Conservation (phyloP, 1,284 basidiomycete species). For the Tausonia pullulans region DNA sequence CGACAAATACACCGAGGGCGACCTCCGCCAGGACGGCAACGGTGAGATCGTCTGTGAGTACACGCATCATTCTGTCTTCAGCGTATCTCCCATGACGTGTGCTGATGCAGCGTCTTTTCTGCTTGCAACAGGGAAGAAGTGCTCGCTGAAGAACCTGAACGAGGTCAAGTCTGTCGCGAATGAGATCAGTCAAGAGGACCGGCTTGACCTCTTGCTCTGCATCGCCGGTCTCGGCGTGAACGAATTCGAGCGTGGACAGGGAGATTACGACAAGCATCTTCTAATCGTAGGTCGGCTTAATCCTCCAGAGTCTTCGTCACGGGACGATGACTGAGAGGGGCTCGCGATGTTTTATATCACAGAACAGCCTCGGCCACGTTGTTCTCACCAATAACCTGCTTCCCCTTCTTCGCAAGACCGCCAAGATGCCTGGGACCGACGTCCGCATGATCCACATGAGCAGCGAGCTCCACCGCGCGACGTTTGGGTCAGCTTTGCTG, state of each 20-base stretch:
- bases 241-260: constrained; percentile 17
- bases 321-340: background rate
- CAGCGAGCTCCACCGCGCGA: constrained; percentile 27
- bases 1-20: too few relatives aligned
- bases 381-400: constrained; percentile 26
- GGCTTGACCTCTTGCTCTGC: constrained; percentile 17
- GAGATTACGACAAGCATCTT: constrained; percentile 21
- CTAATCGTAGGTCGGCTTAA: background rate
- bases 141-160: constrained; percentile 8
- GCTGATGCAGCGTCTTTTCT: too few relatives aligned
- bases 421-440: constrained; percentile 18
- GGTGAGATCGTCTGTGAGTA: too few relatives aligned
- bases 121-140: too few relatives aligned
- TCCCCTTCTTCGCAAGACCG: constrained; percentile 27
- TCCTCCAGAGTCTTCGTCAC: background rate
- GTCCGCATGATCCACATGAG: constrained; percentile 26
- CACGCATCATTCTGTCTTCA: too few relatives aligned
- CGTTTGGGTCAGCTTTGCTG: constrained; percentile 19
- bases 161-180: constrained; percentile 16
- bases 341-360: background rate
- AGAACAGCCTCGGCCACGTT: constrained; percentile 29
- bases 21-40: too few relatives aligned
- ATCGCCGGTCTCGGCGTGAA: constrained; percentile 22
- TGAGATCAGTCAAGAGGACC: constrained; percentile 16
- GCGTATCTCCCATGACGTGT: too few relatives aligned